phyloP scores from a whole-genome alignment of 176 grass and related monocot genomes.

The Eragrostis nindensis region DNA sequence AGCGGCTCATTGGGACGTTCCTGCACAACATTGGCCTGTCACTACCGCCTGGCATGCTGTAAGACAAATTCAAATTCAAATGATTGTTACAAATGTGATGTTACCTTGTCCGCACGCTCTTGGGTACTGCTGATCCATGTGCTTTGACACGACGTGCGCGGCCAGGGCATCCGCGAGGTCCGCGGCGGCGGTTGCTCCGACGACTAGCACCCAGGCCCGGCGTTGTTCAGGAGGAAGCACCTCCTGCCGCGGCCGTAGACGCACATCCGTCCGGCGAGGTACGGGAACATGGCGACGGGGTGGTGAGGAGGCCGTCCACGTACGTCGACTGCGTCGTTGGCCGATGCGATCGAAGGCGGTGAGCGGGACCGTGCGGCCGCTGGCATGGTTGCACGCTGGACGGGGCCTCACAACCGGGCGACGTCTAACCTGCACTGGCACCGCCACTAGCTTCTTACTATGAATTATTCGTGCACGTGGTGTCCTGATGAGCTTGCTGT shows the following conservation, averaged over 20 bases:
- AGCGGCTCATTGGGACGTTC: constrained; percentile 11
- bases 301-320: constrained; percentile 10
- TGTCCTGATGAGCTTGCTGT: no score
- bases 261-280: constrained; percentile 21
- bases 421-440: no score
- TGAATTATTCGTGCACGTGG: no score
- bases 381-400: no score
- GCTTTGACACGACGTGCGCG: constrained; percentile 15
- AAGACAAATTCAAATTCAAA: no score
- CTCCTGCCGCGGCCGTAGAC: background rate
- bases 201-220: constrained; percentile 36
- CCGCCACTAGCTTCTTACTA: no score
- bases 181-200: constrained; percentile 30
- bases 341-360: no score
- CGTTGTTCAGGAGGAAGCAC: constrained; percentile 30
- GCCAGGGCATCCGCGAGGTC: constrained; percentile 30
- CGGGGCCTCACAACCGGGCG: no score
- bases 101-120: constrained; percentile 1
- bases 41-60: no score
- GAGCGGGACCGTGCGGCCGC: no score
- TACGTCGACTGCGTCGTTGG: constrained; percentile 20
- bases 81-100: background rate
- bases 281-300: constrained; percentile 26
- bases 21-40: background rate
- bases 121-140: constrained; percentile 32